phyloP scores from a whole-genome alignment of 2,329 filamentous ascomycete species.

The Lasiodiplodia sp. region DNA sequence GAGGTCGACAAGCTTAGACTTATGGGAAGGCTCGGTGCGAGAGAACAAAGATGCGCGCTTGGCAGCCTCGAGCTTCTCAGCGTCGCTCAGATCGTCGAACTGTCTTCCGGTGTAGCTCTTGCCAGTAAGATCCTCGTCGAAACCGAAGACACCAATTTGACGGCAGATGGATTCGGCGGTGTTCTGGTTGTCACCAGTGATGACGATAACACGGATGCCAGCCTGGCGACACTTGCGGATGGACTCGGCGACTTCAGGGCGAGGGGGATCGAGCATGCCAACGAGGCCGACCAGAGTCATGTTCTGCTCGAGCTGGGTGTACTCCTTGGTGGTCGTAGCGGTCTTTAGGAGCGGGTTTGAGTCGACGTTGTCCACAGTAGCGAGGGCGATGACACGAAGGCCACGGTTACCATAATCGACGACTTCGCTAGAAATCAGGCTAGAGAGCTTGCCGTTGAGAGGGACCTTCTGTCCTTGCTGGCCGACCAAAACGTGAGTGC shows the following conservation, averaged over 20 bases:
- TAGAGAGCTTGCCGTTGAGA: slow-evolving; percentile 72
- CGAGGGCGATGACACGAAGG: slow-evolving; percentile 92
- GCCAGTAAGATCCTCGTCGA: slow-evolving; percentile 80
- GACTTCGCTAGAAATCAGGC: slow-evolving; percentile 78
- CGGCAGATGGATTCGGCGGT: slow-evolving; percentile 98
- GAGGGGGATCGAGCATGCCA: slow-evolving; percentile 95
- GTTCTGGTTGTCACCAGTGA: slow-evolving; percentile 97
- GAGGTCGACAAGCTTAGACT: slow-evolving; percentile 96
- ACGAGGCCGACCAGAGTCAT: slow-evolving; percentile 94
- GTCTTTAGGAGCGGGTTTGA: slow-evolving; percentile 72
- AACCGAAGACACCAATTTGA: slow-evolving; percentile 91
- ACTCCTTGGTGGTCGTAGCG: slow-evolving; percentile 84
- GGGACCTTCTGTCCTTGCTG: slow-evolving; percentile 77
- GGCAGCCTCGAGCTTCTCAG: slow-evolving; percentile 83
- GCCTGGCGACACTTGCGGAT: slow-evolving; percentile 90
- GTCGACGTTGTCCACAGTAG: slow-evolving; percentile 78
- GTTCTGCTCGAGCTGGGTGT: slow-evolving; percentile 86
- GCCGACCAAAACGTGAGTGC: slow-evolving; percentile 81
- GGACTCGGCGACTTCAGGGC: slow-evolving; percentile 85
- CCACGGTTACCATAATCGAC: slow-evolving; percentile 90
- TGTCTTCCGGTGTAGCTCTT: slow-evolving; percentile 97
- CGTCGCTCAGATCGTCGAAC: slow-evolving; percentile 83
- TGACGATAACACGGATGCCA: slow-evolving; percentile 95
- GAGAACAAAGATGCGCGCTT: slow-evolving; percentile 91
- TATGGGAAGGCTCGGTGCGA: slow-evolving; percentile 92